phyloP scores from a whole-genome alignment of 805 yeast genomes.

The Candida stauntonica region DNA sequence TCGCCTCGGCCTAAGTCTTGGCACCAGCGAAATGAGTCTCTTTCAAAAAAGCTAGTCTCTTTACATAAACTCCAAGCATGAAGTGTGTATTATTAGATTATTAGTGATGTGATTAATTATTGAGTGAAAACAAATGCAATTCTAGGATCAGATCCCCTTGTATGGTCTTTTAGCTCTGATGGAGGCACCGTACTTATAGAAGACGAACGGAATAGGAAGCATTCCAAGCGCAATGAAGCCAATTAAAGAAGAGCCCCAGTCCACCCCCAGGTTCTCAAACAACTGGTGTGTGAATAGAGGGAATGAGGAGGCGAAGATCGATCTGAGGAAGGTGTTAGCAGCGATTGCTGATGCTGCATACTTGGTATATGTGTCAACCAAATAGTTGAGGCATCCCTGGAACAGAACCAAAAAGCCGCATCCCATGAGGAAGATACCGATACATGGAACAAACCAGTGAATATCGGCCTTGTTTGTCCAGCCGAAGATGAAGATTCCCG shows the following conservation, averaged over 20 bases:
- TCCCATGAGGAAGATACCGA: slow-evolving; percentile 51
- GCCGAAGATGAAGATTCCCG: slow-evolving; percentile 56
- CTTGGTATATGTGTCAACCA: slow-evolving; percentile 54
- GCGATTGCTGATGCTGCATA: slow-evolving; percentile 64
- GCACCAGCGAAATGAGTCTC: too few relatives aligned
- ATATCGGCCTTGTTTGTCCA: slow-evolving; percentile 49
- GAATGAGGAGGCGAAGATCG: slow-evolving; percentile 56
- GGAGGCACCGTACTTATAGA: slow-evolving; percentile 44
- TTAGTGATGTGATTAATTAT: too few relatives aligned
- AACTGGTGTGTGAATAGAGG: slow-evolving; percentile 54
- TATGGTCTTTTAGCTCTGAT: slow-evolving; percentile 29
- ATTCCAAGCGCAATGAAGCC: slow-evolving; percentile 47
- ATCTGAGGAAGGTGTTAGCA: slow-evolving; percentile 56
- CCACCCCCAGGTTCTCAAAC: slow-evolving; percentile 45
- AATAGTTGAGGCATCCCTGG: slow-evolving; percentile 55
- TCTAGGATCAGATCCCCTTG: slow-evolving; percentile 12
- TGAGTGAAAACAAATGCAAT: too few relatives aligned
- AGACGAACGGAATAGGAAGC: slow-evolving; percentile 54
- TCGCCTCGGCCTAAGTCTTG: too few relatives aligned
- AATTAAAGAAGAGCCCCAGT: slow-evolving; percentile 52
- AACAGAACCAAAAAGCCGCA: slow-evolving; percentile 52
- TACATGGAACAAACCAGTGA: slow-evolving; percentile 54
- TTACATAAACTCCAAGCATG: too few relatives aligned
- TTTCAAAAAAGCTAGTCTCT: too few relatives aligned
- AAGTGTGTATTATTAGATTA: too few relatives aligned